phyloP scores from a whole-genome alignment of 192 early-diverging fungal species.

The Coemansia sp. region DNA sequence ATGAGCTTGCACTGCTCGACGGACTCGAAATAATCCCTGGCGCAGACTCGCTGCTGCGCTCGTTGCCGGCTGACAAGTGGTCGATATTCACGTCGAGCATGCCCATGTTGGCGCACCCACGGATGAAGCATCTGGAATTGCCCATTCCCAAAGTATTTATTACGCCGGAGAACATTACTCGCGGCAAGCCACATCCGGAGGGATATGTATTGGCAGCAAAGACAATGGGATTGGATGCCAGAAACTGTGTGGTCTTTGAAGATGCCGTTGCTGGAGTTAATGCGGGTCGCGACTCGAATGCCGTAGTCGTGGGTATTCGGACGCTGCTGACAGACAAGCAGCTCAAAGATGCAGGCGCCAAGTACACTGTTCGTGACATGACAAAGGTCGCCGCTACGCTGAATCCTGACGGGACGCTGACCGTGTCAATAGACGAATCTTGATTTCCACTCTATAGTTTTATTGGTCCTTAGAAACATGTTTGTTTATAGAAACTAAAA shows the following conservation, averaged over 20 bases:
- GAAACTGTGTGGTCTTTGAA: constrained; percentile 34
- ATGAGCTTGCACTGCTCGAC: constrained; percentile 1
- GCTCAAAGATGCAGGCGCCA: constrained; percentile 25
- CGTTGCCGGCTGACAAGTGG: constrained; percentile 12
- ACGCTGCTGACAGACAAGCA: constrained; percentile 12
- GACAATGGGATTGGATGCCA: constrained; percentile 4
- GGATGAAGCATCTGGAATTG: constrained; percentile 23
- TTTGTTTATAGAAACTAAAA: neutral
- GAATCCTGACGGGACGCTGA: constrained; percentile 1
- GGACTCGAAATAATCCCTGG: constrained; percentile 22
- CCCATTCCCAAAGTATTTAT: constrained; percentile 17
- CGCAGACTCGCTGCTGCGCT: constrained; percentile 1
- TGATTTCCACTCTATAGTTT: too few species aligned
- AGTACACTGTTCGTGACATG: constrained; percentile 29
- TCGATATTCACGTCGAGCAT: constrained; percentile 34
- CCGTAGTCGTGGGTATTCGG: constrained; percentile 20
- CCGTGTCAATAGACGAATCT: constrained; percentile 15
- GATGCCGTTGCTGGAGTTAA: constrained; percentile 22
- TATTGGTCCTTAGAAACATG: too few species aligned
- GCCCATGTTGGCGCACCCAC: constrained; percentile 18
- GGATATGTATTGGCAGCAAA: constrained; percentile 26
- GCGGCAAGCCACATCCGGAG: constrained; percentile 35
- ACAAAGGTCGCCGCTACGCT: constrained; percentile 10
- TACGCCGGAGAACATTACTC: constrained; percentile 19
- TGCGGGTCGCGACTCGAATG: constrained; percentile 9